These are phyloP conservation scores for Oxyria digyna DNA, from an alignment of 148 eudicot genomes.

Conservation along the genomic window DNA sequence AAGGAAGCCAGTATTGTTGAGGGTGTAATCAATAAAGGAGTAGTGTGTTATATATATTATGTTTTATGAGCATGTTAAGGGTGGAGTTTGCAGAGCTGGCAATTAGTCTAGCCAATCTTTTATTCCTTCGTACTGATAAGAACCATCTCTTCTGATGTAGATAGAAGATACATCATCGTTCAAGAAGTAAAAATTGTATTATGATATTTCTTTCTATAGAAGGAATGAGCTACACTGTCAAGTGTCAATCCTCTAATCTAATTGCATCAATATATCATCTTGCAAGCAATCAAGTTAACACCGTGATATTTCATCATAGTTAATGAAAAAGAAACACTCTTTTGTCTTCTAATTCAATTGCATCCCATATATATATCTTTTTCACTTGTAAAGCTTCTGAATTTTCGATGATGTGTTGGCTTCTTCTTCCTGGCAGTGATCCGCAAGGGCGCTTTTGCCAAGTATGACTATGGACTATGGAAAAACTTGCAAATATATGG, in stretches of 20 bases:
- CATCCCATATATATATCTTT: neutral
- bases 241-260: too few species aligned
- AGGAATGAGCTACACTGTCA: too few species aligned
- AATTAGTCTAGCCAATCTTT: neutral
- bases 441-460: constrained; percentile 79
- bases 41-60: neutral
- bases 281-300: neutral
- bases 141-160: neutral
- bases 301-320: neutral
- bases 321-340: neutral
- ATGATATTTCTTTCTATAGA: too few species aligned
- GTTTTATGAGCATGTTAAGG: neutral
- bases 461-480: constrained; percentile 70
- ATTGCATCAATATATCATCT: too few species aligned
- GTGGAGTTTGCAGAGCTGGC: neutral
- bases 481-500: constrained; percentile 62
- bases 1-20: neutral
- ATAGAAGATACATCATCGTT: neutral
- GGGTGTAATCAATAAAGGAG: neutral
- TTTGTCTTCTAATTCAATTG: neutral
- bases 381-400: neutral
- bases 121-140: neutral
- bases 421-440: constrained; percentile 51
- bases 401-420: neutral
- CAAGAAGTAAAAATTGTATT: too few species aligned